These are phyloP conservation scores for Coprinopsis cinerea DNA, from an alignment of 768 basidiomycete genomes.

Conservation along the genomic window DNA sequence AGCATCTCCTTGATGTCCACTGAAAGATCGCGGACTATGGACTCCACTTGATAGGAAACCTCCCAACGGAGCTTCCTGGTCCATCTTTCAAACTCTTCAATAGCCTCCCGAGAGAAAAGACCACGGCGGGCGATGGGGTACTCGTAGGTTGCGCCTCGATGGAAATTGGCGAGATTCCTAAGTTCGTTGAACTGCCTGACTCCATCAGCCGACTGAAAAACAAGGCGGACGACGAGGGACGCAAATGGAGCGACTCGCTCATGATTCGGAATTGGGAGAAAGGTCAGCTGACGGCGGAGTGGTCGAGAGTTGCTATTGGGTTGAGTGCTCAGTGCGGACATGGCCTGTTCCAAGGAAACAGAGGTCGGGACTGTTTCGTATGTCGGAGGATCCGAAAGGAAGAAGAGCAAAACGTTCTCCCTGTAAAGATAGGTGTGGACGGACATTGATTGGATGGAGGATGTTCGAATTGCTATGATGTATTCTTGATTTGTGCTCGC, in stretches of 20 bases:
- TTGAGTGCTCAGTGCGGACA: neutral
- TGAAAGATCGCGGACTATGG: conserved; percentile 29
- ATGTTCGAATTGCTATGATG: conserved; percentile 38
- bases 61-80: conserved; percentile 35
- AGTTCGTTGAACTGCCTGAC: conserved; percentile 33
- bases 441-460: conserved; percentile 34
- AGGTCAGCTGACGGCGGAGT: conserved; percentile 30
- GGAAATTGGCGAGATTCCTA: conserved; percentile 32
- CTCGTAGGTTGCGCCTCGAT: conserved; percentile 26
- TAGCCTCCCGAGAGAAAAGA: conserved; percentile 36
- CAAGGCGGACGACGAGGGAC: conserved; percentile 46
- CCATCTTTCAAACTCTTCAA: conserved; percentile 27
- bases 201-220: conserved; percentile 32
- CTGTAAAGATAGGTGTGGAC: conserved; percentile 19
- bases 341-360: no score
- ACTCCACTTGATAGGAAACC: conserved; percentile 59
- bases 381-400: conserved; percentile 23
- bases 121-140: conserved; percentile 34
- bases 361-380: conserved; percentile 12
- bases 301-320: neutral
- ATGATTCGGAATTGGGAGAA: conserved; percentile 34
- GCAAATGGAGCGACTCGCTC: conserved; percentile 42
- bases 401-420: conserved; percentile 36
- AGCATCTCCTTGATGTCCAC: conserved; percentile 52
- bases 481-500: conserved; percentile 9